Conservation (phyloP, 2,329 filamentous ascomycete species). For the Microthyrium microscopicum region DNA sequence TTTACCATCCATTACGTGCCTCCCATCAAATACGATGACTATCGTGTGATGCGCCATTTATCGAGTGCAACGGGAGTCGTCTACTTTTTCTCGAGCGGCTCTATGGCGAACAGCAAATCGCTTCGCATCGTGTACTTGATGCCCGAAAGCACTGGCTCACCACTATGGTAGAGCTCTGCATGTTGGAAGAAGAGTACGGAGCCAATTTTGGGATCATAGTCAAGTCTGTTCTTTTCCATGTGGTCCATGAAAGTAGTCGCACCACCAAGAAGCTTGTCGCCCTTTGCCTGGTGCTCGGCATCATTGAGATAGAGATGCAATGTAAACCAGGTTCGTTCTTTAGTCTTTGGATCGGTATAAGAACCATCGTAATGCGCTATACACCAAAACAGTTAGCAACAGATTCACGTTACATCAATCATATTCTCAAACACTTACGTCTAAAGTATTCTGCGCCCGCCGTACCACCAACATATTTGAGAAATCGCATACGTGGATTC, state of each 20-base stretch:
- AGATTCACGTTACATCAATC: neutral
- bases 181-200: slow-evolving; percentile 42
- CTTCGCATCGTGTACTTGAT: slow-evolving; percentile 39
- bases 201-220: slow-evolving; percentile 34
- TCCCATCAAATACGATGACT: no score
- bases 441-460: slow-evolving; percentile 68
- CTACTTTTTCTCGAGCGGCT: slow-evolving; percentile 14
- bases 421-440: slow-evolving; percentile 16
- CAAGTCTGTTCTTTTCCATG: slow-evolving; percentile 13
- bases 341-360: slow-evolving; percentile 40
- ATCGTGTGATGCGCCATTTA: no score
- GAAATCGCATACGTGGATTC: slow-evolving; percentile 60
- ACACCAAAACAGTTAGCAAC: slow-evolving; percentile 10
- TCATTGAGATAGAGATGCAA: slow-evolving; percentile 40
- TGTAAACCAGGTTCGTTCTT: slow-evolving; percentile 35
- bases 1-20: neutral
- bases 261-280: slow-evolving; percentile 30
- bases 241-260: slow-evolving; percentile 35
- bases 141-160: slow-evolving; percentile 36
- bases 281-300: slow-evolving; percentile 15
- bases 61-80: neutral
- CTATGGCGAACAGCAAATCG: slow-evolving; percentile 37
- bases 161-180: slow-evolving; percentile 32
- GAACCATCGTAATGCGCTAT: slow-evolving; percentile 49
- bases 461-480: slow-evolving; percentile 53